Conservation (phyloP, 371 early-diverging fungal species). For the Apophysomyces ossiformis region DNA sequence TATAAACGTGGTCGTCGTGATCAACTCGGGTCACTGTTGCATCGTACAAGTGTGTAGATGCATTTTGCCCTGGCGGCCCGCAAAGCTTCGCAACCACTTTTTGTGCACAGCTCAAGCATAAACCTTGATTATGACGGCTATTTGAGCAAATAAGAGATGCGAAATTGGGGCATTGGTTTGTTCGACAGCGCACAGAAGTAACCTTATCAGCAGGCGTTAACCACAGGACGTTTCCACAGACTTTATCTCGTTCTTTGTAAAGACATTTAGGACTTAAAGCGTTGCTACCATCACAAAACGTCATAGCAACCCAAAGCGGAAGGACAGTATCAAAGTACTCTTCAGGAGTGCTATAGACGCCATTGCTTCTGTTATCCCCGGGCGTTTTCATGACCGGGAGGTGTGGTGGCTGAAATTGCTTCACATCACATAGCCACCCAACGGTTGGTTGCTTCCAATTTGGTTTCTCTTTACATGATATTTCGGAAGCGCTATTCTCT, state of each 20-base stretch:
- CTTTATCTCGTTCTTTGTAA: neutral
- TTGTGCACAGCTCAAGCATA: neutral
- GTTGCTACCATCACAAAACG: neutral
- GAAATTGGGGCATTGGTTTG: neutral
- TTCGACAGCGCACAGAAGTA: constrained; percentile 1
- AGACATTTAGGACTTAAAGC: neutral
- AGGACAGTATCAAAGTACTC: neutral
- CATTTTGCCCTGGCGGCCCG: neutral
- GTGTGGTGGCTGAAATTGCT: constrained; percentile 1
- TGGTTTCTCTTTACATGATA: neutral
- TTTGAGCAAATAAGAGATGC: constrained; percentile 1
- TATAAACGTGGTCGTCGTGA: neutral
- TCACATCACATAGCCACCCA: constrained; percentile 1
- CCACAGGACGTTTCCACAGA: neutral
- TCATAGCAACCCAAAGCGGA: neutral
- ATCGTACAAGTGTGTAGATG: neutral
- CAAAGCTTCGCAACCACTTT: neutral
- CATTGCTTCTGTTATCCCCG: neutral
- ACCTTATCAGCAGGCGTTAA: neutral
- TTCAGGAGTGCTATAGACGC: constrained; percentile 1
- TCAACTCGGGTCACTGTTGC: neutral
- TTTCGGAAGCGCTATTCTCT: neutral
- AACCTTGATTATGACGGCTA: neutral
- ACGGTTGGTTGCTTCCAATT: neutral
- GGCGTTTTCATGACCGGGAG: neutral